Evolutionary conservation across 208 protist species (phyloP), one percentile per base, ranked within the genome.

Genomic region (Leishmania major): DNA sequence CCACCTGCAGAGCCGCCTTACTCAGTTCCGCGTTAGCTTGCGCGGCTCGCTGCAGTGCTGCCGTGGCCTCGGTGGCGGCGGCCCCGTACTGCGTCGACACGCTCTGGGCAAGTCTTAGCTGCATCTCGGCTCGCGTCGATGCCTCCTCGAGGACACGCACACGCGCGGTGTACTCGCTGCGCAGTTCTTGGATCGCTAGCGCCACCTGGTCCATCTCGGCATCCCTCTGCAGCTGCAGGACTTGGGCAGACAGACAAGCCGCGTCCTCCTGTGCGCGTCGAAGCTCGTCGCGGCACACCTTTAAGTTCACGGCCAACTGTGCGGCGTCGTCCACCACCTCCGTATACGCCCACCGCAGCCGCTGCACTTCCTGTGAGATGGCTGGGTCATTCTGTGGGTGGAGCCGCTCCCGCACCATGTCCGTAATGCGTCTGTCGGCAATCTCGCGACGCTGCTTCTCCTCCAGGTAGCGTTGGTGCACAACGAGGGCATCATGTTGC

Each of bases 371-470:
- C 13, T 86, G 75, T 15, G 85, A 81, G 8, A 91, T 78, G 45
- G 69, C 79, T 7, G 67, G 53, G 76, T 89, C 87, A n/a, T 75
- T 75, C 60, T 87, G 84, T 1, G 89, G 85, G 51, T 85, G 80
- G 70, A 93, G 78, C 3, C 92, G 90, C 84, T 97, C 92, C 7
- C 89, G 88, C 37, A 94, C 89, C 84, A 96, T 88, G 70, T 97
- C 92, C 3, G 90, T 91, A 37, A 97, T 86, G 19, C 93, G 91
- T 5, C 93, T 86, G 69, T 97, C 94, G 4, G 88, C 83, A 35
- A 93, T 81, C 85, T 97, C 93, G 3, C 93, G 90, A 3, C 94
- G 90, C 83, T 91, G 83, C 79, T 87, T 85, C 79, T 97, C 94
- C 78, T 95, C 91, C 49, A 94, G 75, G 83, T 93, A 96, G 40